Conservation (phyloP, 805 yeast genomes). For the Hanseniaspora thailandica region DNA sequence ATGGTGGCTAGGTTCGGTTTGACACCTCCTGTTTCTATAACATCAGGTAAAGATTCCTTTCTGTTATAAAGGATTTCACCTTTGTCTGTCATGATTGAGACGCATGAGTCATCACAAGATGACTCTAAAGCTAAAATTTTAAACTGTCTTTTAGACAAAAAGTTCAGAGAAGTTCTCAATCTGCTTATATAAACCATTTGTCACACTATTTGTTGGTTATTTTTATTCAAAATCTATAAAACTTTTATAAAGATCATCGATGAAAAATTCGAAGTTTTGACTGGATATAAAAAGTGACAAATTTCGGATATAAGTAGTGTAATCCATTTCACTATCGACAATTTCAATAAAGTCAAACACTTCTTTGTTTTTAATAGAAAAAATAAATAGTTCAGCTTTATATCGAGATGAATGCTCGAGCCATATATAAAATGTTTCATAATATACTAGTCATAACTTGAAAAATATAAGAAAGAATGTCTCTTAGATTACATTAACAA, state of each 20-base stretch:
- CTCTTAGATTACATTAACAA: slow-evolving; percentile 36
- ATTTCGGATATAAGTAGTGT: too few relatives aligned
- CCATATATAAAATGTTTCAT: not conserved
- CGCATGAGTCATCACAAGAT: slow-evolving; percentile 92
- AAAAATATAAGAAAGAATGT: too few relatives aligned
- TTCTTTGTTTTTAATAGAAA: not conserved
- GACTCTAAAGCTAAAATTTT: slow-evolving; percentile 78
- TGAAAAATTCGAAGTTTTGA: too few relatives aligned
- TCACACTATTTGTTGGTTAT: too few relatives aligned
- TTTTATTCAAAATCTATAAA: too few relatives aligned
- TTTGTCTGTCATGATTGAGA: slow-evolving; percentile 49
- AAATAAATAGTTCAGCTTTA: not conserved
- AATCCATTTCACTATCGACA: too few relatives aligned
- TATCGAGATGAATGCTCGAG: not conserved
- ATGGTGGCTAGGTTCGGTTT: slow-evolving; percentile 73
- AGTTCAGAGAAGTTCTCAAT: not conserved
- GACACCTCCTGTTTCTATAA: slow-evolving; percentile 59
- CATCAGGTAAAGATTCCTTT: slow-evolving; percentile 56
- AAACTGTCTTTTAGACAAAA: slow-evolving; percentile 30
- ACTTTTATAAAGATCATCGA: too few relatives aligned
- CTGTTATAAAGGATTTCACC: slow-evolving; percentile 39
- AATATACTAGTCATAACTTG: not conserved
- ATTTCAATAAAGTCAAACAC: too few relatives aligned
- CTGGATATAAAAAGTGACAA: too few relatives aligned
- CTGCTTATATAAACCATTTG: not conserved